These are phyloP conservation scores for Arachis monticola DNA, from an alignment of 331 rosid genomes.

Conservation along the genomic window DNA sequence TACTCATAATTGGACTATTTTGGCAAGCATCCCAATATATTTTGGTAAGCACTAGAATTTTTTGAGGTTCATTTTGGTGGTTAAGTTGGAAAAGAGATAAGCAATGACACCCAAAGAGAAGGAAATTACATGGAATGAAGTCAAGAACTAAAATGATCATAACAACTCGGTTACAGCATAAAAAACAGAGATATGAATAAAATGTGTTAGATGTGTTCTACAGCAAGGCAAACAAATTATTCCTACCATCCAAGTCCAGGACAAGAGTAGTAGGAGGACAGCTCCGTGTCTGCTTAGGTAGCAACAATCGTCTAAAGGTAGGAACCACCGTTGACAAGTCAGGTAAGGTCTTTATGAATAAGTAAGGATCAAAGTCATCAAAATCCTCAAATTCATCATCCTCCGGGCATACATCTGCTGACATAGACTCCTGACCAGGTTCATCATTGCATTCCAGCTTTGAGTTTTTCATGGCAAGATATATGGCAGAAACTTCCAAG, in stretches of 20 bases:
- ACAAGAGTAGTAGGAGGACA: slow-evolving; percentile 95
- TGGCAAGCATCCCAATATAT: no score
- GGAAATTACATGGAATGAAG: not conserved
- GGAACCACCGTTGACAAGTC: slow-evolving; percentile 90
- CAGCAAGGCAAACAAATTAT: slow-evolving; percentile 1
- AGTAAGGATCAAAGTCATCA: slow-evolving; percentile 94
- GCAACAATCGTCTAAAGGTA: slow-evolving; percentile 81
- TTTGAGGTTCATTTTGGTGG: no score
- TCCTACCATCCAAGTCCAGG: slow-evolving; percentile 97
- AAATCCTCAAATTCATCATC: slow-evolving; percentile 81
- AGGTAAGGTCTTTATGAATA: slow-evolving; percentile 94
- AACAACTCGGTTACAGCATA: not conserved
- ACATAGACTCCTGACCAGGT: slow-evolving; percentile 81
- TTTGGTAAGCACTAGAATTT: no score
- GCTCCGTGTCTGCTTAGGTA: slow-evolving; percentile 98
- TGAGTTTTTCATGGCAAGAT: slow-evolving; percentile 81
- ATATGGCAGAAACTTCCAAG: slow-evolving; percentile 79
- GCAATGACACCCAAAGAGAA: not conserved
- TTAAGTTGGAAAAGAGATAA: no score
- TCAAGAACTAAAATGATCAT: slow-evolving; percentile 7
- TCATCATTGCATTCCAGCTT: slow-evolving; percentile 95
- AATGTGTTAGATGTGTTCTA: not conserved
- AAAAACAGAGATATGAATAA: slow-evolving; percentile 2
- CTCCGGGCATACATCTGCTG: slow-evolving; percentile 70
- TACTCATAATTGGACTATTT: no score